Evolutionary conservation across 257 asterid genomes (phyloP).

Genomic region (Gentiana macrophylla): DNA sequence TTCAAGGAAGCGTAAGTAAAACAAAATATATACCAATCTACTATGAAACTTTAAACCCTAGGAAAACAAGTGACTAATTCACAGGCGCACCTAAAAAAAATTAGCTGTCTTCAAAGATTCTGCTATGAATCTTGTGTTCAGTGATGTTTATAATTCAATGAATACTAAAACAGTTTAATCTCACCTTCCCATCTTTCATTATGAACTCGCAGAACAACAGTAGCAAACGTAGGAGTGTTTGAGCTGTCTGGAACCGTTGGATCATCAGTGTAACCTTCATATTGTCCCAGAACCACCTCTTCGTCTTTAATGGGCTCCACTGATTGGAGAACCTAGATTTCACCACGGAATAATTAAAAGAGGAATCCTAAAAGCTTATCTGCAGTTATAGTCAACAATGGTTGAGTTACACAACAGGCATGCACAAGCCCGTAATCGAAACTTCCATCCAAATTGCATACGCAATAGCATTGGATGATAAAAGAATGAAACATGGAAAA

Average conservation of each 20-base stretch:
- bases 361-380: not conserved
- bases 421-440: not conserved
- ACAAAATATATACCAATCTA: not conserved
- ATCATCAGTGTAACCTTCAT: constrained; percentile 83
- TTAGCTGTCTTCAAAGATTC: no score
- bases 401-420: no score
- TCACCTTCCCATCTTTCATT: constrained; percentile 94
- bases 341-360: constrained; percentile 8
- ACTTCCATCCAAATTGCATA: not conserved
- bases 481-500: not conserved
- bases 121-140: no score
- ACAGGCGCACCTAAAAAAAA: no score
- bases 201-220: constrained; percentile 54
- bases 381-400: not conserved
- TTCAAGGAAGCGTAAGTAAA: not conserved
- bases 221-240: constrained; percentile 82
- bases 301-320: constrained; percentile 70
- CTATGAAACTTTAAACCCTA: no score
- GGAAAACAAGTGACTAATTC: no score
- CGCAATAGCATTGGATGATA: no score
- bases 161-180: not conserved
- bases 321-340: constrained; percentile 78
- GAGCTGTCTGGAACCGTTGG: constrained; percentile 77
- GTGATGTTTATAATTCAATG: no score
- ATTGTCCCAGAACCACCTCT: constrained; percentile 93